These are phyloP conservation scores for Lophiostoma macrostomum DNA, from an alignment of 495 filamentous ascomycete species.

Conservation along the genomic window DNA sequence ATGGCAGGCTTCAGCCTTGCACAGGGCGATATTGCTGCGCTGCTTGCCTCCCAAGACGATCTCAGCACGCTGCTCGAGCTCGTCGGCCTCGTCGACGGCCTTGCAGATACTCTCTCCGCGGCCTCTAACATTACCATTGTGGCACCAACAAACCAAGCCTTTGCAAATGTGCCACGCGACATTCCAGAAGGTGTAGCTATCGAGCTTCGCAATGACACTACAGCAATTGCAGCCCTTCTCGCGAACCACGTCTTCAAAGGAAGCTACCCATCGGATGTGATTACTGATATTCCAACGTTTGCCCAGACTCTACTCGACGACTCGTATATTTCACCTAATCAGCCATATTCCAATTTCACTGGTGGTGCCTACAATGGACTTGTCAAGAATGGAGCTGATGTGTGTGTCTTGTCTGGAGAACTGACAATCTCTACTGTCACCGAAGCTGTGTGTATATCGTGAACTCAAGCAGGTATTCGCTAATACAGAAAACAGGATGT, in stretches of 20 bases:
- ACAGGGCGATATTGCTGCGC: slow-evolving; percentile 7
- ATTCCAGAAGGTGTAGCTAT: slow-evolving; percentile 7
- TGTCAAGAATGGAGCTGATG: slow-evolving; percentile 14
- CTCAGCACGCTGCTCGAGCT: slow-evolving; percentile 15
- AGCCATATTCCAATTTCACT: slow-evolving; percentile 14
- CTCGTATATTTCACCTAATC: neutral
- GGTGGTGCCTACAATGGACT: slow-evolving; percentile 16
- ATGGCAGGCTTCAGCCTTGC: slow-evolving; percentile 1
- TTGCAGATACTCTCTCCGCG: slow-evolving; percentile 8
- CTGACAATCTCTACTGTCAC: slow-evolving; percentile 10
- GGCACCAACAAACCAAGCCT: slow-evolving; percentile 14
- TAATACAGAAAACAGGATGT: neutral
- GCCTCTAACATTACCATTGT: slow-evolving; percentile 17
- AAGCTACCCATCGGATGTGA: slow-evolving; percentile 4
- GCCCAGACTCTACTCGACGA: slow-evolving; percentile 9
- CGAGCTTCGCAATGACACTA: slow-evolving; percentile 4
- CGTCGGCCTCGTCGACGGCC: slow-evolving; percentile 13
- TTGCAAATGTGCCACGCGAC: slow-evolving; percentile 5
- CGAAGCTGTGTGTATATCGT: slow-evolving; percentile 6
- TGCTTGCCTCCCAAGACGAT: slow-evolving; percentile 9
- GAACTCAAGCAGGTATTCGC: neutral
- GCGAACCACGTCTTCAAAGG: slow-evolving; percentile 16
- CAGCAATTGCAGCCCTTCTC: slow-evolving; percentile 4
- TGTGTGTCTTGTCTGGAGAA: slow-evolving; percentile 14
- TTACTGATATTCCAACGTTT: slow-evolving; percentile 13